Conservation (phyloP, 177 flowering plant species). For the Viscum album region DNA sequence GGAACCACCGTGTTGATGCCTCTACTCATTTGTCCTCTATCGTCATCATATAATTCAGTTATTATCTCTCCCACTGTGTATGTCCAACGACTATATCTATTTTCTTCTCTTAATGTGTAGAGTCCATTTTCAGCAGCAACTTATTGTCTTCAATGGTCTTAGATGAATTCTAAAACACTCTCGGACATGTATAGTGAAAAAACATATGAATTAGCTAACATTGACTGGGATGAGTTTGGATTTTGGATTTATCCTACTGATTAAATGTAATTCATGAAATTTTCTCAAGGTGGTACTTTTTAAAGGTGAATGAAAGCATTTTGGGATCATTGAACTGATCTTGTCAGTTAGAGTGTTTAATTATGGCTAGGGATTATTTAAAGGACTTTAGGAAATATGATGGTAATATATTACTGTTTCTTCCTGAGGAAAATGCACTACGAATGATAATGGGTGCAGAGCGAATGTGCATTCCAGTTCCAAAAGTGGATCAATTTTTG, state of each 20-base stretch:
- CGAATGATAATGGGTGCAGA: conserved; percentile 81
- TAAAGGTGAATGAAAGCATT: conserved; percentile 47
- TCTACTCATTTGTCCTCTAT: too few species aligned
- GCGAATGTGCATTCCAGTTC: conserved; percentile 89
- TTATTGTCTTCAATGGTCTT: too few species aligned
- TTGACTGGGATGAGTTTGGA: conserved; percentile 65
- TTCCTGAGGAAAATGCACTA: conserved; percentile 87
- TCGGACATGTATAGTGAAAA: conserved; percentile 19
- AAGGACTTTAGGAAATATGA: conserved; percentile 69
- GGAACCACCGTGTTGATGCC: too few species aligned
- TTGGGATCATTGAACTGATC: conserved; percentile 58
- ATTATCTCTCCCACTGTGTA: too few species aligned
- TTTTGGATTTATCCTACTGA: conserved; percentile 52
- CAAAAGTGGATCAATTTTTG: conserved; percentile 77
- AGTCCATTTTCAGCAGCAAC: too few species aligned
- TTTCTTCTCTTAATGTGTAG: too few species aligned
- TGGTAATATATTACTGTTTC: conserved; percentile 70
- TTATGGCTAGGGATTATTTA: conserved; percentile 82
- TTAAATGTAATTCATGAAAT: conserved; percentile 59
- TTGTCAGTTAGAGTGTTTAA: conserved; percentile 67
- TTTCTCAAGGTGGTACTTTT: conserved; percentile 31
- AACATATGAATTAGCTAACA: conserved; percentile 28
- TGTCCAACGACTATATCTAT: too few species aligned
- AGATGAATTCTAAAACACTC: too few species aligned
- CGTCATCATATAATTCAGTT: too few species aligned